Conservation (phyloP, 768 basidiomycete genomes). For the Russula sp. region DNA sequence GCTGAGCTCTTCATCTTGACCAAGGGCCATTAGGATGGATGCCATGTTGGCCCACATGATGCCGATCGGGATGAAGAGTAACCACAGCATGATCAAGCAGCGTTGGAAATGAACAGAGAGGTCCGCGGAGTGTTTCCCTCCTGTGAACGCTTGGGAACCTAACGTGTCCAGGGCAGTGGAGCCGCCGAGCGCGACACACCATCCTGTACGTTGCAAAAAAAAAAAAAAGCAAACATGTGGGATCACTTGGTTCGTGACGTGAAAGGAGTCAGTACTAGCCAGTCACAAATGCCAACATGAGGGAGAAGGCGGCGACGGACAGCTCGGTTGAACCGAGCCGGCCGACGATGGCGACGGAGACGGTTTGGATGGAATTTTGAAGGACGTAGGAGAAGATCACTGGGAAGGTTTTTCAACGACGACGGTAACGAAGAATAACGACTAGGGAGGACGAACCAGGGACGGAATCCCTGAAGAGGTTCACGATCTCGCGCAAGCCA, state of each 20-base stretch:
- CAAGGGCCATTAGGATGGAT: slow-evolving; percentile 53
- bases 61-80: slow-evolving; percentile 55
- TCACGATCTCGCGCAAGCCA: slow-evolving; percentile 17
- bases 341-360: slow-evolving; percentile 54
- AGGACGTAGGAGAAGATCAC: slow-evolving; percentile 64
- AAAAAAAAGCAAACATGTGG: slow-evolving; percentile 30
- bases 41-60: slow-evolving; percentile 58
- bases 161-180: slow-evolving; percentile 72
- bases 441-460: slow-evolving; percentile 12
- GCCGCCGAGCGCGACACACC: slow-evolving; percentile 73
- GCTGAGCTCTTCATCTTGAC: slow-evolving; percentile 52
- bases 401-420: slow-evolving; percentile 21
- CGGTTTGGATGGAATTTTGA: slow-evolving; percentile 68
- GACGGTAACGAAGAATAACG: not conserved
- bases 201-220: slow-evolving; percentile 40
- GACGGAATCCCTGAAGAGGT: slow-evolving; percentile 17
- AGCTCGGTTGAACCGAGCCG: slow-evolving; percentile 63
- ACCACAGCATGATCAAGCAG: slow-evolving; percentile 56
- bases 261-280: slow-evolving; percentile 43
- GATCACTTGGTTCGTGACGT: slow-evolving; percentile 35
- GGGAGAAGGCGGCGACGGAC: slow-evolving; percentile 61
- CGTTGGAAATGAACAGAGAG: slow-evolving; percentile 67
- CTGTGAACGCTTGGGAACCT: slow-evolving; percentile 72
- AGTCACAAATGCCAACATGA: slow-evolving; percentile 76
- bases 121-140: slow-evolving; percentile 49